A percentile compares a stretch with the other conserved stretches of the same genome.
Conservation (phyloP, 768 basidiomycete genomes). For the Melanogaster broomeanus region DNA sequence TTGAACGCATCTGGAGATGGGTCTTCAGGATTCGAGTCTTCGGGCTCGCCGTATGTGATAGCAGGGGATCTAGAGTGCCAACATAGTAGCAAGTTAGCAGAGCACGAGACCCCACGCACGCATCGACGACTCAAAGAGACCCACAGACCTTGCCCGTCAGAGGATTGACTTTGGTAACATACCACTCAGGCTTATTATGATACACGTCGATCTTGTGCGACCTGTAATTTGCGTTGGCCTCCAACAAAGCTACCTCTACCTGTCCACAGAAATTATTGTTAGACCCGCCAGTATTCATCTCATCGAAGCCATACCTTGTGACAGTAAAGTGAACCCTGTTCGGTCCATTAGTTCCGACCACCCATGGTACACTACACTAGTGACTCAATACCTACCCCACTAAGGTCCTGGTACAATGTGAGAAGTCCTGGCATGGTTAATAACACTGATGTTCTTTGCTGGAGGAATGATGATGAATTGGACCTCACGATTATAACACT, state of each 20-base stretch:
- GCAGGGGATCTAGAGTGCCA: constrained; percentile 49
- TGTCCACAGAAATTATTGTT: constrained; percentile 18
- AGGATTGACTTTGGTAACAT: constrained; percentile 60
- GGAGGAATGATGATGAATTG: background rate
- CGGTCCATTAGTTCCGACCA: background rate
- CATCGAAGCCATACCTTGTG: background rate
- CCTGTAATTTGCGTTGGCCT: constrained; percentile 49
- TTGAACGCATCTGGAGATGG: constrained; percentile 62
- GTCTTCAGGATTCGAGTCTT: constrained; percentile 46
- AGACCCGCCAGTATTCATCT: background rate
- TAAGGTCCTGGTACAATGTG: background rate
- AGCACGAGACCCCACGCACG: background rate
- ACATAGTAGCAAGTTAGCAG: background rate
- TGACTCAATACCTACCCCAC: background rate
- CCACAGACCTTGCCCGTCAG: constrained; percentile 51
- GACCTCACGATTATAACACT: background rate
- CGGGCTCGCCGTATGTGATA: constrained; percentile 60
- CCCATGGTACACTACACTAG: background rate
- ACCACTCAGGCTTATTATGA: constrained; percentile 71
- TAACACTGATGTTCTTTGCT: background rate
- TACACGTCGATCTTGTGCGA: constrained; percentile 55
- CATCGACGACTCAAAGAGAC: too few species aligned
- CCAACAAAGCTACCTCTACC: constrained; percentile 60
- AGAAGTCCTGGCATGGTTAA: background rate
- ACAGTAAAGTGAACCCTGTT: background rate